phyloP scores from a whole-genome alignment of 148 eudicot species.

The Fagopyrum esculentum region DNA sequence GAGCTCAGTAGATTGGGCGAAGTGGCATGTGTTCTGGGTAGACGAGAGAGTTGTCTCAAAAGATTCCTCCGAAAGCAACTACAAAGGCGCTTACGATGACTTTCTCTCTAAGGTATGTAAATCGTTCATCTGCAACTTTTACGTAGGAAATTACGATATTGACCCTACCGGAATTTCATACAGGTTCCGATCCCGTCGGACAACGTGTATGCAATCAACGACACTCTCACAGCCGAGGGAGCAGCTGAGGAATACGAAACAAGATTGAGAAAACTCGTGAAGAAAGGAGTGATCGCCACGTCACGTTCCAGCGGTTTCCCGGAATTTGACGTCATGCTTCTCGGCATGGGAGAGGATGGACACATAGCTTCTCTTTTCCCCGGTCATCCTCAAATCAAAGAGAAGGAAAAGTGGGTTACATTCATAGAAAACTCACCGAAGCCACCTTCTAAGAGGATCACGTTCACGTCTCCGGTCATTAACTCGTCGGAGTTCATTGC shows the following conservation, averaged over 20 bases:
- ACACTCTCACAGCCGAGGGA: slow-evolving; percentile 36
- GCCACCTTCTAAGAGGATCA: slow-evolving; percentile 67
- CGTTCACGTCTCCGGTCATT: slow-evolving; percentile 69
- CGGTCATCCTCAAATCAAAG: slow-evolving; percentile 40
- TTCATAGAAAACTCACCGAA: slow-evolving; percentile 60
- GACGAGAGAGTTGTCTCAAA: too few relatives aligned
- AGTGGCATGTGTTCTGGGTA: too few relatives aligned
- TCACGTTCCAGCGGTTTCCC: slow-evolving; percentile 44
- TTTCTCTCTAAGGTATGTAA: slow-evolving; percentile 72
- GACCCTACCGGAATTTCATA: slow-evolving; percentile 7
- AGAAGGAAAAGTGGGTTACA: slow-evolving; percentile 50
- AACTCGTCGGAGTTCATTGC: slow-evolving; percentile 56
- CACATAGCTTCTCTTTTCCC: slow-evolving; percentile 76
- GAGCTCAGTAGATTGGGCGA: too few relatives aligned
- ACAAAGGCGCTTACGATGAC: slow-evolving; percentile 60
- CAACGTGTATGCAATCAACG: slow-evolving; percentile 51
- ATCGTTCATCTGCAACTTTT: background rate
- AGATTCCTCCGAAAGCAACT: too few relatives aligned
- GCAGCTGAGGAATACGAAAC: slow-evolving; percentile 70
- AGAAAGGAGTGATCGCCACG: slow-evolving; percentile 24
- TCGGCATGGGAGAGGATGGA: slow-evolving; percentile 79
- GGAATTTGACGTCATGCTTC: slow-evolving; percentile 56
- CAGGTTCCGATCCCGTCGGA: slow-evolving; percentile 45
- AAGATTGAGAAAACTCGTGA: slow-evolving; percentile 38
- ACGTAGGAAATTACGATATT: background rate